Base-by-base conservation (phyloP, 2,329 filamentous ascomycete species). In the Dothistroma pini region DNA sequence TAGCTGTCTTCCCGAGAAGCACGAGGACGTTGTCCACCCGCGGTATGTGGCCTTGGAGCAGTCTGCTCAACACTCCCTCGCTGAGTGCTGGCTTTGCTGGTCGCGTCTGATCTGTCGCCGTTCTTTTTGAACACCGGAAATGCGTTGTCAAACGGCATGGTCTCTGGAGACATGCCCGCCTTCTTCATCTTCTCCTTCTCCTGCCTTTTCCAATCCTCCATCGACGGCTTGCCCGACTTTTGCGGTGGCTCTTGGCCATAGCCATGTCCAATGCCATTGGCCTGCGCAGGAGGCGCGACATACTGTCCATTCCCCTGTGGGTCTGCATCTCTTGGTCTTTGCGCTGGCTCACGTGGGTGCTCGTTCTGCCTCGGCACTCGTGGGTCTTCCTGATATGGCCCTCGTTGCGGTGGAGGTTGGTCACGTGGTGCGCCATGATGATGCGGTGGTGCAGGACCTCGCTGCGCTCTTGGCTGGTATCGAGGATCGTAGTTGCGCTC, bases 91-190 rank as follows among this genome's bases (percentile, higher is more conserved):
- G 56, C 57, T 25, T 57, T 59, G 54, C 63, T 64, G 34, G 52
- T 41, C 25, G 58, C 62, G 38, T 61, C 65, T 0, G 54, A 52
- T 11, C 59, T 57, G 31, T 67, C 64, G 7, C 54, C 53, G 16
- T 58, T 49, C 67, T 65, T 71, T 59, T 77, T 77, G 63, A 82
- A 81, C 0, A 74, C 72, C 7, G 80, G 80, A 57, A 82, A 82
- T 0, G 80, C 78, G 62, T 79, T 82, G 68, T 82, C 80, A 55
- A 72, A 72, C 9, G 72, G 63, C 25, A 74, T 35, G 1, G 65
- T 63, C 25, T 70, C 68, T 1, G 73, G 73, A 9, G 69, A 69
- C 19, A 57, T 56, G 7, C 65, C 59, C 21, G 70, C 66, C 12
- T 69, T 64, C 52, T 75, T 67, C 57, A 73, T 66, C 54, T 63